These are phyloP conservation scores for Ophiostoma triangulosporum DNA, from an alignment of 2,329 filamentous ascomycete species.

Conservation along the genomic window DNA sequence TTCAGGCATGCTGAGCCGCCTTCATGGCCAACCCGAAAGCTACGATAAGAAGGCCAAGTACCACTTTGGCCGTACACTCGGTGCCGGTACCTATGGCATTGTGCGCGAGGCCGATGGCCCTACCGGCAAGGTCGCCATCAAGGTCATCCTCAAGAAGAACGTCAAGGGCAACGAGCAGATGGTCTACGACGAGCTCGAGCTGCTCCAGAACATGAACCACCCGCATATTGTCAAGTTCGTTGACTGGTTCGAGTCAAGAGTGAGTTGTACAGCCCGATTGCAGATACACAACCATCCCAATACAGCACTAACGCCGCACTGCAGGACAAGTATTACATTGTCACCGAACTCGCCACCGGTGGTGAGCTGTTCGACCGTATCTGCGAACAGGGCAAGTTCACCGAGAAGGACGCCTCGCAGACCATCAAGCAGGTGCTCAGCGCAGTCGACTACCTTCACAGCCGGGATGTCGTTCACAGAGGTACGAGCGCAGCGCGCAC, in stretches of 20 bases:
- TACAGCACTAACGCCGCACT: not conserved
- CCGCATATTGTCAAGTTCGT: conserved; percentile 94
- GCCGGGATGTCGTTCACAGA: conserved; percentile 90
- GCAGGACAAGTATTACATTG: conserved; percentile 98
- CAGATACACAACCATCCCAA: conserved; percentile 17
- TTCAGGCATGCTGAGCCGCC: conserved; percentile 83
- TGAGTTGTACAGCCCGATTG: conserved; percentile 45
- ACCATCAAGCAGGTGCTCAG: conserved; percentile 89
- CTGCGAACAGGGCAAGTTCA: conserved; percentile 95
- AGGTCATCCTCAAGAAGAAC: conserved; percentile 99
- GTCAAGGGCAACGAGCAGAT: conserved; percentile 97
- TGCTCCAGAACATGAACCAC: conserved; percentile 83
- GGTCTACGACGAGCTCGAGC: conserved; percentile 93
- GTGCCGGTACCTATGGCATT: conserved; percentile 95
- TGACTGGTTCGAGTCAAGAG: conserved; percentile 98
- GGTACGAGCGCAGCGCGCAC: no score
- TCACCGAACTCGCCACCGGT: conserved; percentile 88
- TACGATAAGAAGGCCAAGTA: conserved; percentile 98
- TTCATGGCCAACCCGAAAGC: conserved; percentile 91
- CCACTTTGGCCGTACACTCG: conserved; percentile 81
- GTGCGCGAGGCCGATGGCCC: conserved; percentile 86
- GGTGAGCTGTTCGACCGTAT: conserved; percentile 97
- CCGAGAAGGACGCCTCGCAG: conserved; percentile 91
- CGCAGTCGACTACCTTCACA: conserved; percentile 87
- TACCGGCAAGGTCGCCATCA: conserved; percentile 78